Evolutionary conservation across 2,329 filamentous ascomycete species (phyloP).

Genomic region (Penicillium hordei): DNA sequence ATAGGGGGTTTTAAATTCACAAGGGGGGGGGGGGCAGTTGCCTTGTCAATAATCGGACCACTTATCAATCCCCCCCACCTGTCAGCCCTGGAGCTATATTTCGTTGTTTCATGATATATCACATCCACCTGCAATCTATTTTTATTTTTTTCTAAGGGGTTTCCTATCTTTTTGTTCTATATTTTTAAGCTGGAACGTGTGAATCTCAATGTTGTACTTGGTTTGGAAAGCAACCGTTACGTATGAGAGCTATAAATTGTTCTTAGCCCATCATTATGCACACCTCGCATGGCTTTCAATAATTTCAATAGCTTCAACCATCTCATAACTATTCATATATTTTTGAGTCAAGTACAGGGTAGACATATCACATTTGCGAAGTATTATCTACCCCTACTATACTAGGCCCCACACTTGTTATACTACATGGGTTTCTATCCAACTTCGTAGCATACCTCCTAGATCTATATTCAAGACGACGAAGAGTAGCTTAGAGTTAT

Average conservation of each 20-base stretch:
- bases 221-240: background rate
- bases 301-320: background rate
- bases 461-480: too few species aligned
- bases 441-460: too few species aligned
- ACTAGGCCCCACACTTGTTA: too few species aligned
- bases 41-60: conserved; percentile 21
- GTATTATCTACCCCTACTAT: background rate
- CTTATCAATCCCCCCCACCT: conserved; percentile 22
- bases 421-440: too few species aligned
- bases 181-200: background rate
- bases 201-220: background rate
- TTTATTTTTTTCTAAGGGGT: background rate
- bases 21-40: conserved; percentile 13
- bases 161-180: background rate
- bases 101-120: conserved; percentile 5
- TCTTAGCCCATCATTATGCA: background rate
- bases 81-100: conserved; percentile 9
- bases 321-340: background rate
- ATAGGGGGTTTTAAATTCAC: conserved; percentile 15
- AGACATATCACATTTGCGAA: background rate
- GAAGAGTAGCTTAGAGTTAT: too few species aligned
- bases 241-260: background rate
- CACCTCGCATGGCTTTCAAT: background rate
- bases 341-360: background rate
- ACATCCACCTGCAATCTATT: background rate